Evolutionary conservation across 352 stramenopile genomes (phyloP), one percentile per base, ranked within the genome.

Genomic region (Aphanomyces stellatus): DNA sequence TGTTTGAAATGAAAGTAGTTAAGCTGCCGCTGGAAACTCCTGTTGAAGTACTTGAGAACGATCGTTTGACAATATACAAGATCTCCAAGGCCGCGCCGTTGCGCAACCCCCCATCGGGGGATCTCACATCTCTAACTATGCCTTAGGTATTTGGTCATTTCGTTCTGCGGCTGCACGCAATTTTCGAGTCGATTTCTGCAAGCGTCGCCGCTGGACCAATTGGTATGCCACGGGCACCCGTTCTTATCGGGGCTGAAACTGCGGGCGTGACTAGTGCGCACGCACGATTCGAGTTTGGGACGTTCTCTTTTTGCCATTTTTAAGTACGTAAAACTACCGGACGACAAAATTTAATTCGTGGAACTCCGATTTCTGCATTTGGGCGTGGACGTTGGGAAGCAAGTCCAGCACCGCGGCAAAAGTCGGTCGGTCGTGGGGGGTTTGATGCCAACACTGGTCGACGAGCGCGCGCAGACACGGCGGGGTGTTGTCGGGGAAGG

Each of bases 291-390:
- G n/a, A n/a, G n/a, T n/a, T n/a, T n/a, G n/a, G n/a, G n/a, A n/a
- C n/a, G n/a, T 43, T 17, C 37, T 43, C 37, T 17, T 17, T 43
- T 43, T 8, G 37, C 17, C 8, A 43, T 17, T 43, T 8, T 43
- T 43, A 43, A 43, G 17, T 43, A 43, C 42, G n/a, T n/a, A n/a
- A n/a, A n/a, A 22, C 25, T 8, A 34, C 48, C n/a, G 19, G 25
- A 19, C 19, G n/a, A 56, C 46, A 46, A 93, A 91, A 46, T 83
- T 76, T 69, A 91, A 78, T 69, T 90, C 88, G 79, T 91, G 90
- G 63, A 88, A 91, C 61, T 93, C 85, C 51, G 81, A 81, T 72
- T 91, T 91, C 74, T 90, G 91, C 53, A 93, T 69, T 42, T 83
- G 89, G 34, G 71, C 73, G 60, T 91, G 86, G 57, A 93, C 82